Evolutionary conservation across 805 yeast genomes (phyloP), one percentile per base, ranked within the genome.

Genomic region (Nakazawaea laoshanensis): DNA sequence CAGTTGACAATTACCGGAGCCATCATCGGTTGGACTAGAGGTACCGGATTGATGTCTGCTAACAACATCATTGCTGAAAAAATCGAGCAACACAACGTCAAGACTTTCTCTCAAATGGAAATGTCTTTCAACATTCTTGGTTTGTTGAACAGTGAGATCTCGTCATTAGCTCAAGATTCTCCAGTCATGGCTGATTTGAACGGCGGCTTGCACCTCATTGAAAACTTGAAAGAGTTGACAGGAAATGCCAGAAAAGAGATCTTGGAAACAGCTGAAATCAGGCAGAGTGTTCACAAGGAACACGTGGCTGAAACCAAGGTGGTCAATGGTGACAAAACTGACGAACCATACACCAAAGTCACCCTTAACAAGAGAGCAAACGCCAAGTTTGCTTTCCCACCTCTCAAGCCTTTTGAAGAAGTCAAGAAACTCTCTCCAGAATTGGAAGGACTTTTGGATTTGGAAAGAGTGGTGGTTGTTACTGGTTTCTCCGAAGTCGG

Each of bases 11-110:
- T 92, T 40, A 88, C 96, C 62, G 99, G 99, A 70, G 96, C 98
- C 29, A 74, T 92, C 46, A 92, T 92, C 60, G 99, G 99, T 57
- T 92, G 99, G 99, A 92, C 99, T 43, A 85, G 99, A 73, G 99
- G 99, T 62, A 92, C 99, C 39, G 99, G 99, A 54, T 77, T 92
- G 55, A 92, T 92, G 99, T 72, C 87, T 52, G 96, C 80, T 48
- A 92, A 92, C 73, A 92, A 92, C 67, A 81, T 86, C 56, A 85
- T 92, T 58, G 96, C 99, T 41, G 96, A 88, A 65, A 96, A 96
- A 47, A 84, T 92, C 53, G 99, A 92, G 66, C 75, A 76, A 55
- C 67, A 82, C 40, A 97, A 98, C 51, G 96, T 92, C 30, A 83
- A 97, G 65, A 92, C 99, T 27, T 92, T 89, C 76, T 84, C 96